A percentile compares a stretch with the other conserved stretches of the same genome.
Evolutionary conservation across 257 asterid genomes (phyloP).

Genomic region (Voacanga thouarsii): DNA sequence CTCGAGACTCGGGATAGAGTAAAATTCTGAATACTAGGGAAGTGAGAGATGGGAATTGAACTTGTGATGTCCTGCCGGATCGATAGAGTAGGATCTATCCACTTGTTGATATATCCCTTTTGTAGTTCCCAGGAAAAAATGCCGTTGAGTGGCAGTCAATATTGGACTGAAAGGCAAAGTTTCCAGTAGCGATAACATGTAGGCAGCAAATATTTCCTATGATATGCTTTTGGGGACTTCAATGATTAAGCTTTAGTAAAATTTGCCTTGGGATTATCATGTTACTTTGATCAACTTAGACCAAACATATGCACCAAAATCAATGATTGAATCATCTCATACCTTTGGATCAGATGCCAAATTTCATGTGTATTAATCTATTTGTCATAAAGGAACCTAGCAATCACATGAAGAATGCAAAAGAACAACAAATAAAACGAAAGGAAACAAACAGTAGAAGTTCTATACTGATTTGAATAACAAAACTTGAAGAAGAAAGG

Average conservation of each 20-base stretch:
- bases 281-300: slow-evolving; percentile 34
- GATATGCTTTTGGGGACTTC: slow-evolving; percentile 37
- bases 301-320: slow-evolving; percentile 27
- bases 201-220: background rate
- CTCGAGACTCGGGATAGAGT: background rate
- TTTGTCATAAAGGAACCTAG: slow-evolving; percentile 17
- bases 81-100: too few relatives aligned
- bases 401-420: slow-evolving; percentile 7
- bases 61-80: too few relatives aligned
- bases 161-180: slow-evolving; percentile 5
- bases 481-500: slow-evolving; percentile 10
- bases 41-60: background rate
- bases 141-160: slow-evolving; percentile 8
- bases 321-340: slow-evolving; percentile 38
- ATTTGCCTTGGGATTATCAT: slow-evolving; percentile 39
- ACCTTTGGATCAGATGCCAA: slow-evolving; percentile 36
- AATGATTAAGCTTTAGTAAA: slow-evolving; percentile 28
- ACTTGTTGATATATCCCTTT: background rate
- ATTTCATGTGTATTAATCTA: slow-evolving; percentile 19
- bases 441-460: slow-evolving; percentile 1
- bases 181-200: background rate
- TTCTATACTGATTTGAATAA: slow-evolving; percentile 11
- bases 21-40: background rate
- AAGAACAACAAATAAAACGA: slow-evolving; percentile 6
- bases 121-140: background rate